These are phyloP conservation scores for Lecanicillium sp. DNA, from an alignment of 2,329 filamentous ascomycete species.

Conservation along the genomic window DNA sequence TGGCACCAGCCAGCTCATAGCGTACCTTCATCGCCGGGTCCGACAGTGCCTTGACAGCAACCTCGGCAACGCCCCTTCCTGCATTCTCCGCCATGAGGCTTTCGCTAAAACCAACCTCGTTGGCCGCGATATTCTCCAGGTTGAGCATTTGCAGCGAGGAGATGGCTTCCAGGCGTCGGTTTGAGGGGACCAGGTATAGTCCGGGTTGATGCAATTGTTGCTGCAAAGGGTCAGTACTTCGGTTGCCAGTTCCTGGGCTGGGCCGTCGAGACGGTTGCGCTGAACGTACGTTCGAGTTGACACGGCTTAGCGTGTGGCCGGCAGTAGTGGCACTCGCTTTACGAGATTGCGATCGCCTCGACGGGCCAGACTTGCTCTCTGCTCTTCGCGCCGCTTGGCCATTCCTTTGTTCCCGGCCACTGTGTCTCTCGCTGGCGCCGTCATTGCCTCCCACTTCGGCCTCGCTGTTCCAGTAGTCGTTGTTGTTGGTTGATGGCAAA, in stretches of 20 bases:
- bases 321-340: constrained; percentile 39
- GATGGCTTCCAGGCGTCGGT: constrained; percentile 52
- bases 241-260: constrained; percentile 20
- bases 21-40: constrained; percentile 52
- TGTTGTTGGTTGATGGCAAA: constrained; percentile 35
- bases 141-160: constrained; percentile 81
- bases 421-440: constrained; percentile 36
- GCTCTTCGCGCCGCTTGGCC: constrained; percentile 40
- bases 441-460: constrained; percentile 47
- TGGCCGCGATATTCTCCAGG: constrained; percentile 82
- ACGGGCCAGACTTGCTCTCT: constrained; percentile 42
- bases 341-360: constrained; percentile 45
- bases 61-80: constrained; percentile 79
- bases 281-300: constrained; percentile 37
- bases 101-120: constrained; percentile 78
- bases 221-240: constrained; percentile 24
- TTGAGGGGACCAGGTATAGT: constrained; percentile 46
- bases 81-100: constrained; percentile 90
- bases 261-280: constrained; percentile 22
- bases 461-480: constrained; percentile 66
- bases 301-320: constrained; percentile 34
- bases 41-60: constrained; percentile 61
- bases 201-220: constrained; percentile 31
- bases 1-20: constrained; percentile 33
- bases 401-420: constrained; percentile 42